Base-by-base conservation (phyloP, 768 basidiomycete genomes). In the Trametes elegans region DNA sequence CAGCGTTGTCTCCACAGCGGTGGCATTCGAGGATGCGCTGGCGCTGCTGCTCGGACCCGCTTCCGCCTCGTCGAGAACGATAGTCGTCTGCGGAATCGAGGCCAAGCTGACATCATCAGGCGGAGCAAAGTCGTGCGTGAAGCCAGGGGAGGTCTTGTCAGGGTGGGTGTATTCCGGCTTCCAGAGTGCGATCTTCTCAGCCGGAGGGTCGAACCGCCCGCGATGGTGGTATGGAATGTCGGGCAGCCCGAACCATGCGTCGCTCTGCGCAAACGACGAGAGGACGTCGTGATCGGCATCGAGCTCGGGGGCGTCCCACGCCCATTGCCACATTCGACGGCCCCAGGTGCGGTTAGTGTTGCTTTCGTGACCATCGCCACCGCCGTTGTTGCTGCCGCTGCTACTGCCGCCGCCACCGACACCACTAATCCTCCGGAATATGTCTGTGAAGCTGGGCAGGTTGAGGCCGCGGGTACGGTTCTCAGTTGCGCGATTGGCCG, bases 81-180 rank as follows among this genome's bases (percentile, higher is more conserved):
- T 75, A 32, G 76, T 73, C n/a, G 69, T 65, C 10, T 71, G 61
- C 13, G 70, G 64, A 7, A 76, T 70, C 8, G 74, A 65, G 3
- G 60, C 60, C 16, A 70, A 53, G 2, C 68, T 61, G 3, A n/a
- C 9, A 14, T 61, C 56, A 9, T 58, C 57, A 3, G 54, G 44
- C 0, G 75, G 74, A 3, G 77, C 78, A 68, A 92, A 90, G 64
- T 88, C 80, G 62, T 78, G 79, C 0, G 84, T 81, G 66, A 87
- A 90, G 1, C 87, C 88, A n/a, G 83, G 71, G 13, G 77, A 73
- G 6, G 81, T 72, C 5, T 68, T 70, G 9, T 67, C 67, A 2
- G 85, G 80, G 64, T 92, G 89, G 0, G 89, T 91, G 68, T 61
- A 68, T n/a, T 55, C 47, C 24, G 59, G 62, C 48, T 56, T 59